Conservation (phyloP, 257 asterid genomes). For the Jaltomata sinuosa region DNA sequence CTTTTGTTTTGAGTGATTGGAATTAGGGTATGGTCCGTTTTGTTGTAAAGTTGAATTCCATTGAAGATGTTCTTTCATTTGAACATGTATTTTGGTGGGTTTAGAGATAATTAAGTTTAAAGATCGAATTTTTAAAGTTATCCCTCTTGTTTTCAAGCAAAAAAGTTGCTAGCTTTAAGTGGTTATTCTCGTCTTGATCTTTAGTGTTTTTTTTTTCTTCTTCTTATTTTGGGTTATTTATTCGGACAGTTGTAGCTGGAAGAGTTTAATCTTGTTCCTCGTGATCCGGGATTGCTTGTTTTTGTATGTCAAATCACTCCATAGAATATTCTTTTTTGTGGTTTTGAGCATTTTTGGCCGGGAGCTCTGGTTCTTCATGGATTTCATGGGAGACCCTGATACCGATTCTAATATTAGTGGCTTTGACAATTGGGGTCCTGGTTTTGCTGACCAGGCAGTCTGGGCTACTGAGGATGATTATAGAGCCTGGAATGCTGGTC, state of each 20-base stretch:
- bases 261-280: neutral
- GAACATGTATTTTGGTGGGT: neutral
- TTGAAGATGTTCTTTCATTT: neutral
- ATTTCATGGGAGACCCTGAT: slow-evolving; percentile 7
- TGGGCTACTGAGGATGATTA: slow-evolving; percentile 28
- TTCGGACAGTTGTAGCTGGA: neutral
- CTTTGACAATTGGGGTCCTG: slow-evolving; percentile 11
- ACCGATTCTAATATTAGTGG: too few species aligned
- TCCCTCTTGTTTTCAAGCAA: neutral
- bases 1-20: neutral
- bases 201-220: neutral
- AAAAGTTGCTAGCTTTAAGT: neutral
- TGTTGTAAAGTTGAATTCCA: neutral
- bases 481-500: slow-evolving; percentile 7
- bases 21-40: neutral
- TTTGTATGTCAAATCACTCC: neutral
- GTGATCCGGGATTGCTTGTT: neutral
- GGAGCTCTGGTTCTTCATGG: slow-evolving; percentile 5
- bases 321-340: neutral
- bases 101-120: neutral
- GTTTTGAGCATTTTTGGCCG: neutral
- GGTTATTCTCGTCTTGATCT: neutral
- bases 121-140: neutral
- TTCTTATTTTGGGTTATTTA: neutral
- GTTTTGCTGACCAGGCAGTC: slow-evolving; percentile 6